phyloP scores from a whole-genome alignment of 2,329 filamentous ascomycete species.

The Achaetomium macrosporum region DNA sequence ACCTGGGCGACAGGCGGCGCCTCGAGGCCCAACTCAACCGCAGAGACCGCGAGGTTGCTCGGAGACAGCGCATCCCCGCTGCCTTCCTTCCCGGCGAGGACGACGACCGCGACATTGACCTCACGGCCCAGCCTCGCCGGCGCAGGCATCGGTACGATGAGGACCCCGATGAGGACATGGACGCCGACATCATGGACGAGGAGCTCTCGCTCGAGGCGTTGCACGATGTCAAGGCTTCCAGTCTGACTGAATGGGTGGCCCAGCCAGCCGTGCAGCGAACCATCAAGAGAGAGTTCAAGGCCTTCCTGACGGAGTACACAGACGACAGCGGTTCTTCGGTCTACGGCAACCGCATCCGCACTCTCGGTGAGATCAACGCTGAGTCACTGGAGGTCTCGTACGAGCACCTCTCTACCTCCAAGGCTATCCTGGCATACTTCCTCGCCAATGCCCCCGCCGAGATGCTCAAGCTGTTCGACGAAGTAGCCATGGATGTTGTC shows the following conservation, averaged over 20 bases:
- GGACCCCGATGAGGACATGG: constrained; percentile 86
- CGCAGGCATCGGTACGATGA: constrained; percentile 90
- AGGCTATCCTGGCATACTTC: constrained; percentile 93
- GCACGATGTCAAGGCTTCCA: constrained; percentile 87
- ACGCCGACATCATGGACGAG: constrained; percentile 89
- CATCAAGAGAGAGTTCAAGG: constrained; percentile 94
- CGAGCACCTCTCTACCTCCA: constrained; percentile 81
- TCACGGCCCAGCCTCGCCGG: constrained; percentile 78
- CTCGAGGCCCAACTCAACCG: constrained; percentile 69
- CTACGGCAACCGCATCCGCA: constrained; percentile 89
- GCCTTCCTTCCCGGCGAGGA: constrained; percentile 77
- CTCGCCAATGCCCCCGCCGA: constrained; percentile 93
- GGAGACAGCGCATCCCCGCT: constrained; percentile 60
- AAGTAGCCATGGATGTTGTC: constrained; percentile 94
- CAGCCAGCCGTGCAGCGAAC: constrained; percentile 85
- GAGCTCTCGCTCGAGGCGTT: constrained; percentile 89
- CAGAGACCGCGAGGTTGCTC: constrained; percentile 65
- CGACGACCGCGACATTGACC: constrained; percentile 76
- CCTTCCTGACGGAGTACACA: constrained; percentile 92
- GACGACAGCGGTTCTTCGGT: constrained; percentile 86
- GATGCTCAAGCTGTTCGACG: constrained; percentile 91
- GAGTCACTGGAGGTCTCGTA: constrained; percentile 96
- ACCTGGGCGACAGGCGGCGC: constrained; percentile 58
- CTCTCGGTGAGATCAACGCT: constrained; percentile 93
- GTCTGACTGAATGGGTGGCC: constrained; percentile 90